Conservation (phyloP, 176 grass and related monocot species). For the Oryza meridionalis region DNA sequence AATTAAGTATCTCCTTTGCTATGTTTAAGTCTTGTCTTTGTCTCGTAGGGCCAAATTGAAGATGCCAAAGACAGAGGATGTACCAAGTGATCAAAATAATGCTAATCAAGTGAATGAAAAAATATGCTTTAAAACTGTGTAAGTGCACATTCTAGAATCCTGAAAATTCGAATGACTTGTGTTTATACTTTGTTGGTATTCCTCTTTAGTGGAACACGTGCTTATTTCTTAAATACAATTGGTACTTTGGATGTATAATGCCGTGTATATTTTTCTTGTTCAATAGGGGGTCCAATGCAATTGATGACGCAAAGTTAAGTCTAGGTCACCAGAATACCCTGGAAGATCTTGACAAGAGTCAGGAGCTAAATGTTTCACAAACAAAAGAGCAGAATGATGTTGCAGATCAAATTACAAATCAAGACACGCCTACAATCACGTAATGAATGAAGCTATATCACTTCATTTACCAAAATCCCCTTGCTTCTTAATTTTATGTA, state of each 20-base stretch:
- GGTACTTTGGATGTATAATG: not conserved
- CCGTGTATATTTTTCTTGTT: not conserved
- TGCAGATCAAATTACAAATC: not conserved
- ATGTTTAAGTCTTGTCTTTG: not conserved
- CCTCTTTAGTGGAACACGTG: not conserved
- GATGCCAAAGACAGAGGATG: not conserved
- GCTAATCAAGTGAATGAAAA: not conserved
- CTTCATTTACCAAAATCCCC: not conserved
- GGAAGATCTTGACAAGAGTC: not conserved
- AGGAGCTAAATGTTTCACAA: too few species aligned
- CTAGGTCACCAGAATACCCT: not conserved
- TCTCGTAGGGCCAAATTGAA: not conserved
- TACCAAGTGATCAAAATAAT: not conserved
- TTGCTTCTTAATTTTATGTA: too few species aligned
- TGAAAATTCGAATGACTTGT: not conserved
- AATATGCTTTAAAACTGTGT: not conserved
- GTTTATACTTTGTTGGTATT: not conserved
- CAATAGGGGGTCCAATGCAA: not conserved
- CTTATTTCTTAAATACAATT: not conserved
- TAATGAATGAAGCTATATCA: not conserved
- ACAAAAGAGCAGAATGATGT: not conserved
- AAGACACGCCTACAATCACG: not conserved
- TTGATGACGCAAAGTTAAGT: not conserved
- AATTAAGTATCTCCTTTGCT: not conserved
- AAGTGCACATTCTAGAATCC: not conserved